Evolutionary conservation across 75 land plant genomes (phyloP).

Genomic region (Pinus albicaulis): DNA sequence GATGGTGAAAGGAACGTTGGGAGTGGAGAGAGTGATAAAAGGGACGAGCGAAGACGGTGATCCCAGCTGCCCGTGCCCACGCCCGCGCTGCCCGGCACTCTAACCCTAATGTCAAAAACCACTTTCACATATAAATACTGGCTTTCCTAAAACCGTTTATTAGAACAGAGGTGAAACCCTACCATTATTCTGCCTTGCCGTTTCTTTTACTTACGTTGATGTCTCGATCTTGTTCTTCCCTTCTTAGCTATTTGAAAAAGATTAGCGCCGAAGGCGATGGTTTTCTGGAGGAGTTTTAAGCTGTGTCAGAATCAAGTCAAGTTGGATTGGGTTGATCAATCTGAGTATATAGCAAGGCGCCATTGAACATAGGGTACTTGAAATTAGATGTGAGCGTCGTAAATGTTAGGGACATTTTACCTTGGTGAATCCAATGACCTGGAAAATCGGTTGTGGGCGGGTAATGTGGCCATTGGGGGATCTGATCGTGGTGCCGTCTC

Average conservation of each 20-base stretch:
- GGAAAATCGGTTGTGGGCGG: slow-evolving; percentile 52
- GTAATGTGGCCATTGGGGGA: slow-evolving; percentile 30
- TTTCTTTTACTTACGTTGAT: not conserved
- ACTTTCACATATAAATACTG: not conserved
- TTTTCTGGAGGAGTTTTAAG: not conserved
- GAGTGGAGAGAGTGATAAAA: not conserved
- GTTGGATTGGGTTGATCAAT: not conserved
- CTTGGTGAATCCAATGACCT: not conserved
- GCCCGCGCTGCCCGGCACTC: slow-evolving; percentile 1
- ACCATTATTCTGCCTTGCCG: not conserved
- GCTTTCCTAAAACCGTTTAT: too few relatives aligned
- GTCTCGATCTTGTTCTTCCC: not conserved
- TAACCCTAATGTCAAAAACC: slow-evolving; percentile 2
- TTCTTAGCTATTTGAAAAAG: not conserved
- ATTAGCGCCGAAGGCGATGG: not conserved
- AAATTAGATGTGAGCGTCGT: not conserved
- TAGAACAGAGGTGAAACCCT: too few relatives aligned
- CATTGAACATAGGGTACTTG: not conserved
- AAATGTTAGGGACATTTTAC: not conserved
- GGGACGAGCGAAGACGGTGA: not conserved
- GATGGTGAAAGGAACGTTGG: not conserved
- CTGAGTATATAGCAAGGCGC: not conserved
- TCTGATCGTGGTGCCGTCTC: slow-evolving; percentile 20
- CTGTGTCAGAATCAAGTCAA: not conserved
- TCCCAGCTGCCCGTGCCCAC: not conserved